Evolutionary conservation across 2,329 filamentous ascomycete genomes (phyloP).

Genomic region (Trichoderma cornu-damae): DNA sequence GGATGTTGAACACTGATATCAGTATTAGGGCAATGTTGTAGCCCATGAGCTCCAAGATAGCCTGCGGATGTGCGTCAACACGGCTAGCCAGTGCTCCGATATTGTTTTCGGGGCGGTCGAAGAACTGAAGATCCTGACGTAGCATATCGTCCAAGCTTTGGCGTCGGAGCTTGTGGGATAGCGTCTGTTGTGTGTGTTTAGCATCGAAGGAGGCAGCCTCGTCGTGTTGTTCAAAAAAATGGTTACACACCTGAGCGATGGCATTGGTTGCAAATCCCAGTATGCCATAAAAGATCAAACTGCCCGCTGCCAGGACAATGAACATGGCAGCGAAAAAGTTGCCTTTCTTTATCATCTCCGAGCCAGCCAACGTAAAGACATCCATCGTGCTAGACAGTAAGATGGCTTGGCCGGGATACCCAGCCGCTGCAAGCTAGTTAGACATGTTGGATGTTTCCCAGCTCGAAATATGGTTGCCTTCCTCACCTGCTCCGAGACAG

Average conservation of each 20-base stretch:
- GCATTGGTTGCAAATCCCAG: slow-evolving; percentile 36
- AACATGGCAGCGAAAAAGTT: slow-evolving; percentile 55
- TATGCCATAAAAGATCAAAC: slow-evolving; percentile 41
- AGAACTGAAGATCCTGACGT: slow-evolving; percentile 40
- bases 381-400: slow-evolving; percentile 39
- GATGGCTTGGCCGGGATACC: slow-evolving; percentile 42
- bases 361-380: slow-evolving; percentile 35
- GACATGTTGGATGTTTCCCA: background rate
- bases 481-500: slow-evolving; percentile 28
- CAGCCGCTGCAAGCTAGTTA: slow-evolving; percentile 27
- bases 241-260: slow-evolving; percentile 29
- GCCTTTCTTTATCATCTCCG: slow-evolving; percentile 35
- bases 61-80: slow-evolving; percentile 35
- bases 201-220: background rate
- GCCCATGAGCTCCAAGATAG: slow-evolving; percentile 40
- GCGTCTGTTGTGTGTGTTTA: slow-evolving; percentile 5
- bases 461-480: background rate
- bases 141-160: slow-evolving; percentile 31
- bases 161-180: slow-evolving; percentile 29
- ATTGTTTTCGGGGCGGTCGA: slow-evolving; percentile 39
- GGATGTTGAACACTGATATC: slow-evolving; percentile 35
- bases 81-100: slow-evolving; percentile 35
- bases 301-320: slow-evolving; percentile 43
- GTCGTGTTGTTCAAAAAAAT: too few species aligned
- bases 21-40: slow-evolving; percentile 39